Percentiles rank a stretch among this genome's conserved stretches.
phyloP scores from a whole-genome alignment of 306 rosid genomes.

The Cicer yamashitae region DNA sequence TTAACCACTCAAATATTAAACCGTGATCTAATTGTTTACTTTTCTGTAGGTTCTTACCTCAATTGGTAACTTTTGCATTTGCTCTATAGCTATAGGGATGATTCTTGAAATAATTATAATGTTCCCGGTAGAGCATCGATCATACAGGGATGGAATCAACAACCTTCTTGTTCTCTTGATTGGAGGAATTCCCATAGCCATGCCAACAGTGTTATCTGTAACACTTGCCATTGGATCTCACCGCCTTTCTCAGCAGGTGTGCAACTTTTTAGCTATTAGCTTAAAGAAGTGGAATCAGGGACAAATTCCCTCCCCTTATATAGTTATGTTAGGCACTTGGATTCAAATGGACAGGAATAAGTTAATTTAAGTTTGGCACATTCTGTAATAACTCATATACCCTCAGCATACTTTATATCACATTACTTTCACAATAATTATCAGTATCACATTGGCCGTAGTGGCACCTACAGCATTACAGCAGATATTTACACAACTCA shows the following conservation, averaged over 20 bases:
- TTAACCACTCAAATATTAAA: slow-evolving; percentile 12
- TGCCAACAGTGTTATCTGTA: slow-evolving; percentile 94
- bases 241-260: slow-evolving; percentile 94
- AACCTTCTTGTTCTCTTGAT: slow-evolving; percentile 93
- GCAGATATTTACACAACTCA: slow-evolving; percentile 38
- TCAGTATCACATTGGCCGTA: background rate
- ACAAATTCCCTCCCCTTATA: background rate
- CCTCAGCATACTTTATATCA: background rate
- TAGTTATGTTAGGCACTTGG: slow-evolving; percentile 1
- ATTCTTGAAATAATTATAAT: slow-evolving; percentile 83
- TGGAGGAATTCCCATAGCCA: slow-evolving; percentile 96
- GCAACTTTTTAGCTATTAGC: slow-evolving; percentile 4
- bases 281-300: slow-evolving; percentile 9
- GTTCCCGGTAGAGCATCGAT: slow-evolving; percentile 78
- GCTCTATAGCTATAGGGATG: slow-evolving; percentile 91
- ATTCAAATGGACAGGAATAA: slow-evolving; percentile 22
- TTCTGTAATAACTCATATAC: background rate
- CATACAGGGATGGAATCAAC: slow-evolving; percentile 87
- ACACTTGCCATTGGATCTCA: slow-evolving; percentile 94
- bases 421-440: background rate
- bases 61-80: slow-evolving; percentile 91
- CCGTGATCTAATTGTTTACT: slow-evolving; percentile 10
- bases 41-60: slow-evolving; percentile 80
- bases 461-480: background rate
- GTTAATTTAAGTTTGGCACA: slow-evolving; percentile 25